phyloP scores from a whole-genome alignment of 2,329 filamentous ascomycete genomes.

The Nothomitra cinnamomea region DNA sequence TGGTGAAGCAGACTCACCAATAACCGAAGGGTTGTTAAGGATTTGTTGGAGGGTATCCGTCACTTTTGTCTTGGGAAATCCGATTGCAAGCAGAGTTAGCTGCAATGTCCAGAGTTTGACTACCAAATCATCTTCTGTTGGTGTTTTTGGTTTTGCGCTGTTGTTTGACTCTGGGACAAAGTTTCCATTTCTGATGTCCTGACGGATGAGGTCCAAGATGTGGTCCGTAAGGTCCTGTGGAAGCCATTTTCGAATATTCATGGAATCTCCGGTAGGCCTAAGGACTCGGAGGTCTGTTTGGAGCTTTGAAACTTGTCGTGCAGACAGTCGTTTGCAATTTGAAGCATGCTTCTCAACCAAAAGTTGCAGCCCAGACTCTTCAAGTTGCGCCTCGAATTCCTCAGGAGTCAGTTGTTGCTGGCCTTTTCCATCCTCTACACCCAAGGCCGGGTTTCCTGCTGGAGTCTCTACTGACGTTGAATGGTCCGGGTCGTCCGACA shows the following conservation, averaged over 20 bases:
- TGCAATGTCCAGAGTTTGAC: slow-evolving; percentile 73
- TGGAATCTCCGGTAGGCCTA: slow-evolving; percentile 55
- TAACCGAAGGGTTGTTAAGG: slow-evolving; percentile 42
- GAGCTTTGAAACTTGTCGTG: slow-evolving; percentile 57
- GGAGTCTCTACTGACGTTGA: slow-evolving; percentile 2
- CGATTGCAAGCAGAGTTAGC: slow-evolving; percentile 49
- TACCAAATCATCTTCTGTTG: slow-evolving; percentile 58
- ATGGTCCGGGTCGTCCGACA: slow-evolving; percentile 5
- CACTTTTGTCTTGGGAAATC: slow-evolving; percentile 48
- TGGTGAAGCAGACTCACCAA: slow-evolving; percentile 33
- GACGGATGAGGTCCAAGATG: slow-evolving; percentile 50
- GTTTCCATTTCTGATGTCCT: slow-evolving; percentile 32
- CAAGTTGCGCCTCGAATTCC: slow-evolving; percentile 76
- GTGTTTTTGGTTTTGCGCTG: not conserved
- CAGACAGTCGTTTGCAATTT: slow-evolving; percentile 64
- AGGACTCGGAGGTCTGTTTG: slow-evolving; percentile 76
- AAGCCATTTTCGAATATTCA: slow-evolving; percentile 65
- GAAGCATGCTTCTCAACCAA: slow-evolving; percentile 69
- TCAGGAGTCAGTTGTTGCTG: slow-evolving; percentile 52
- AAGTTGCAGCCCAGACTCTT: slow-evolving; percentile 76
- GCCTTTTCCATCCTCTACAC: slow-evolving; percentile 10
- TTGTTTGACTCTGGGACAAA: slow-evolving; percentile 17
- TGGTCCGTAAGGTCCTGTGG: slow-evolving; percentile 61
- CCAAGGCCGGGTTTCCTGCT: slow-evolving; percentile 7
- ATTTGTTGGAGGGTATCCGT: slow-evolving; percentile 48